phyloP scores from a whole-genome alignment of 1,139 yeast genomes.

The Pneumocystis oryctolagi region DNA sequence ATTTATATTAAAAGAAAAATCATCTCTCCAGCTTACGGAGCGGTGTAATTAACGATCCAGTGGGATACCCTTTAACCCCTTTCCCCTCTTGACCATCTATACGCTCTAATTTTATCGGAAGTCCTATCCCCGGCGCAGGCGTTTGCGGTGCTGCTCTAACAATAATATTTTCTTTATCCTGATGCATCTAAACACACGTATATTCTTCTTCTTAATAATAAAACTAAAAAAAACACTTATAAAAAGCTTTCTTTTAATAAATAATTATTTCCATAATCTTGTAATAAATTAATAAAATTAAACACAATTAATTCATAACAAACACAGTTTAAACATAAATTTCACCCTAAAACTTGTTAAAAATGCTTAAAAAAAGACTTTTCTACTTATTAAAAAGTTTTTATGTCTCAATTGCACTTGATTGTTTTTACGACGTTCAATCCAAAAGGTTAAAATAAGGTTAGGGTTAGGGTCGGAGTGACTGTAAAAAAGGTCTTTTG shows the following conservation, averaged over 20 bases:
- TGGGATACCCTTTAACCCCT: background rate
- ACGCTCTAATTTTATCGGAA: background rate
- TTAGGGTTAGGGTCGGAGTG: background rate
- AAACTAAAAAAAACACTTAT: too few relatives aligned
- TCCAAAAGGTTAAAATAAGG: background rate
- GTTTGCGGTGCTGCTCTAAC: background rate
- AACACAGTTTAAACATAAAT: too few relatives aligned
- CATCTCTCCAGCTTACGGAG: background rate
- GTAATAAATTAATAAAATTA: too few relatives aligned
- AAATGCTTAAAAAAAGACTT: too few relatives aligned
- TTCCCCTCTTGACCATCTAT: background rate
- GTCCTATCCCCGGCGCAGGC: background rate
- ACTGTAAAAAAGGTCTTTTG: background rate
- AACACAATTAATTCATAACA: too few relatives aligned
- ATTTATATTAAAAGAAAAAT: background rate
- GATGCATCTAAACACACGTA: background rate
- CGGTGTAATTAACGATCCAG: background rate
- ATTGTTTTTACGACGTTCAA: background rate
- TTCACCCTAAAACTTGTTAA: too few relatives aligned
- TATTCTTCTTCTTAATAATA: background rate
- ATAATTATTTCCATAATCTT: too few relatives aligned
- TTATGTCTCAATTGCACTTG: too few relatives aligned
- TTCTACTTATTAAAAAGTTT: background rate
- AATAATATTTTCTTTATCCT: background rate
- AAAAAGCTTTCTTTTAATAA: too few relatives aligned